Conservation (phyloP, 176 grass and related monocot genomes). For the Cymbopogon citratus region DNA sequence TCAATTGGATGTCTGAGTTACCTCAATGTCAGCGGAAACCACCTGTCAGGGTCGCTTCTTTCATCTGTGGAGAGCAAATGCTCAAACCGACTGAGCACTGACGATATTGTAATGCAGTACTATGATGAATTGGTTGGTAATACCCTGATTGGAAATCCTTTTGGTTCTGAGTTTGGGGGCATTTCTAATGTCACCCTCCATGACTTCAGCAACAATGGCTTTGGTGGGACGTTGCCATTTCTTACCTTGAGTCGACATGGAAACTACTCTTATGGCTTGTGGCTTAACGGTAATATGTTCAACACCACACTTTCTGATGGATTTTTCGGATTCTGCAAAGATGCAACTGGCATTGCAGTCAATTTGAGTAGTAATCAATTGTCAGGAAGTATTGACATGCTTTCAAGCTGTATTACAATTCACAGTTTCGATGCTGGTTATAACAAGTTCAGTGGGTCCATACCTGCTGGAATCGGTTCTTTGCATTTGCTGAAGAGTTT, state of each 20-base stretch:
- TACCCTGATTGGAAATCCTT: conserved; percentile 13
- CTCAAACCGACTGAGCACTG: background rate
- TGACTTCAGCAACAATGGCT: conserved; percentile 55
- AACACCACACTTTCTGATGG: conserved; percentile 29
- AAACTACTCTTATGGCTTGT: conserved; percentile 42
- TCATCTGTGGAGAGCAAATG: conserved; percentile 2
- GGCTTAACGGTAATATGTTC: conserved; percentile 38
- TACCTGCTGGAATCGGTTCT: conserved; percentile 7
- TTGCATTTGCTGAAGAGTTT: conserved; percentile 39
- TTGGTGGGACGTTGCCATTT: conserved; percentile 34
- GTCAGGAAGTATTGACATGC: conserved; percentile 25
- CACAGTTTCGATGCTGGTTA: conserved; percentile 38
- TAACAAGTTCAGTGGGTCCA: conserved; percentile 33
- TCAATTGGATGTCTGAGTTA: conserved; percentile 41
- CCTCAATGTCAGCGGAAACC: conserved; percentile 56
- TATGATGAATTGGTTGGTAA: conserved; percentile 29
- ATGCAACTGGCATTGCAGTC: conserved; percentile 6
- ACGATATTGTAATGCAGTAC: conserved; percentile 30
- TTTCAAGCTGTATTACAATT: conserved; percentile 36
- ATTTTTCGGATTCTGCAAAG: conserved; percentile 37
- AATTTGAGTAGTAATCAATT: conserved; percentile 41
- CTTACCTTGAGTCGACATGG: background rate
- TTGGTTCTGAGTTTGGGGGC: conserved; percentile 5
- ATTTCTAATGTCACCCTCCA: conserved; percentile 24
- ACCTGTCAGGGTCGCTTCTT: conserved; percentile 29